Evolutionary conservation across 257 asterid species (phyloP), one percentile per base, ranked within the genome.

Genomic region (Gynochthodes officinalis): DNA sequence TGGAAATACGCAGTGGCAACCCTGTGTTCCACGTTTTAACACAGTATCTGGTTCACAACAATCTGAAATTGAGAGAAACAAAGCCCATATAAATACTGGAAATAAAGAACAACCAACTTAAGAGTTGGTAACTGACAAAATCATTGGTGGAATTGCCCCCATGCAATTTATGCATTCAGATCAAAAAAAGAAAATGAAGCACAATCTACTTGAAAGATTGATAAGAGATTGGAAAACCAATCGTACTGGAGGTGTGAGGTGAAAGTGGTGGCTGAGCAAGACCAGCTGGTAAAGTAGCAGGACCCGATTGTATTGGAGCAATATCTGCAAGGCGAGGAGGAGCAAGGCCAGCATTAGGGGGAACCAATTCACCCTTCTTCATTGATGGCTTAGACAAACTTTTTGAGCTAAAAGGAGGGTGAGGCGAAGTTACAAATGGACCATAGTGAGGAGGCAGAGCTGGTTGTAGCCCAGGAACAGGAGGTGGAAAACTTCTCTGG

Each of bases 221-320:
- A 69, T 18, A 43, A 13, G 19, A 28, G 42, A 27, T 37, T 46
- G 27, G 15, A 39, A 21, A 48, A 43, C 2, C 27, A 57, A 64
- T 35, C 92, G 82, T 88, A 90, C 98, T 78, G 16, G 97, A 89
- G 79, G 85, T 61, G 76, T 85, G 83, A 72, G 95, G 93, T 67
- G 98, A 88, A 72, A 93, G 77, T 39, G 98, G 98, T 7, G 97
- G 97, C 81, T 93, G 96, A 81, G 93, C 84, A 74, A 93, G 82
- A 71, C 87, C 91, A 59, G 91, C n/a, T 23, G 98, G 96, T 70
- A 85, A 50, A 50, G 84, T 76, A 80, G 79, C 73, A 75, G 90
- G 85, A 63, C 81, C 85, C 61, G 90, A 74, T 75, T 89, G 96
- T 64, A 84, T 55, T 4, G 96, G 92, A 5, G 96, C 76, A 84